phyloP scores from a whole-genome alignment of 176 grass and related monocot species.

The Metroxylon sagu region DNA sequence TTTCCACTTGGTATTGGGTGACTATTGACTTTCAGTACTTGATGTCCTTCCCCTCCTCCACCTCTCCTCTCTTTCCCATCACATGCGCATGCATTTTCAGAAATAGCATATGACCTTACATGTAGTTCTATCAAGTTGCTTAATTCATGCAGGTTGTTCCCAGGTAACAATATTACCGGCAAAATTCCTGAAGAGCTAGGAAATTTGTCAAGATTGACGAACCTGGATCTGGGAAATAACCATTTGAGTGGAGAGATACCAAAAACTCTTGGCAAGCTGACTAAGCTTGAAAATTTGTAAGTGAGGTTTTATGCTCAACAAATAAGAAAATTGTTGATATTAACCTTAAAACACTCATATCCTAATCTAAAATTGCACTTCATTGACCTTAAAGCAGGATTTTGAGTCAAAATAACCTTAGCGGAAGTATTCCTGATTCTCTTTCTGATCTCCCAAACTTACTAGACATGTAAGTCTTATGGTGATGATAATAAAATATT shows the following conservation, averaged over 20 bases:
- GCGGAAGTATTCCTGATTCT: conserved; percentile 49
- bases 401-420: conserved; percentile 66
- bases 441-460: conserved; percentile 43
- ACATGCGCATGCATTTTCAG: too few relatives aligned
- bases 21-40: too few relatives aligned
- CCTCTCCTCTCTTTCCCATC: too few relatives aligned
- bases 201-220: conserved; percentile 59
- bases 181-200: conserved; percentile 63
- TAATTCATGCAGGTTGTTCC: conserved; percentile 42
- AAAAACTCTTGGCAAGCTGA: conserved; percentile 41
- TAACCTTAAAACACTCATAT: too few relatives aligned
- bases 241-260: conserved; percentile 66
- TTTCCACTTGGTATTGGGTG: too few relatives aligned
- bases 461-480: conserved; percentile 60
- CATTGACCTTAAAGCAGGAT: conserved; percentile 36
- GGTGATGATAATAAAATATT: too few relatives aligned
- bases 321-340: too few relatives aligned
- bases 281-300: conserved; percentile 72
- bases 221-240: conserved; percentile 54
- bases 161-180: conserved; percentile 69
- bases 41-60: too few relatives aligned
- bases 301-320: conserved; percentile 4
- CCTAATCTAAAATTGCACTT: too few relatives aligned
- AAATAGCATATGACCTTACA: too few relatives aligned
- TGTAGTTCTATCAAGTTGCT: not conserved